Conservation (phyloP, 371 early-diverging fungal genomes). For the Chytridiales sp. region DNA sequence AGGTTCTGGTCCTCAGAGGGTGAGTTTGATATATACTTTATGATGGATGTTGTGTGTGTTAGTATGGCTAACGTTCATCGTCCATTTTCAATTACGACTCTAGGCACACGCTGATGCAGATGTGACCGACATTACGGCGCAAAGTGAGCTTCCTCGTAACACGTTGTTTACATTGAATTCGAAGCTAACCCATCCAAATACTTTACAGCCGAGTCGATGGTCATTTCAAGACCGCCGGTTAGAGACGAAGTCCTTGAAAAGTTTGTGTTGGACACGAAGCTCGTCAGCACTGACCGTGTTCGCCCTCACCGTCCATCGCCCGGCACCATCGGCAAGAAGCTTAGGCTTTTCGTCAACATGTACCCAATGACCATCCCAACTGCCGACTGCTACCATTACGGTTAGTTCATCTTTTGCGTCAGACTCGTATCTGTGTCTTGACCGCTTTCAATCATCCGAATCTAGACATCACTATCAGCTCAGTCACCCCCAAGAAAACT, state of each 20-base stretch:
- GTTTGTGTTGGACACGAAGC: slow-evolving; percentile 6
- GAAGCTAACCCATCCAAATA: too few species aligned
- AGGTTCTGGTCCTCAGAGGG: not conserved
- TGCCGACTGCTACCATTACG: slow-evolving; percentile 29
- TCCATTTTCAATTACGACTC: not conserved
- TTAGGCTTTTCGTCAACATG: slow-evolving; percentile 27
- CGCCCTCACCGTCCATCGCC: slow-evolving; percentile 22
- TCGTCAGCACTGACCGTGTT: slow-evolving; percentile 17
- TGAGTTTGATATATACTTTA: too few species aligned
- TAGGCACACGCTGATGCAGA: not conserved
- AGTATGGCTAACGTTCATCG: too few species aligned
- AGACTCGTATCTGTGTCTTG: not conserved
- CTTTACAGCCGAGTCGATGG: too few species aligned
- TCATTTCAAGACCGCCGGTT: too few species aligned
- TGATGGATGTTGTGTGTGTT: too few species aligned
- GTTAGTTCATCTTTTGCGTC: slow-evolving; percentile 9
- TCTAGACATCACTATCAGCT: too few species aligned
- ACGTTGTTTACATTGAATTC: too few species aligned
- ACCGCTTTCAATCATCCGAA: not conserved
- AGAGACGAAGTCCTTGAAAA: not conserved
- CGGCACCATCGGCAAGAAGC: slow-evolving; percentile 24
- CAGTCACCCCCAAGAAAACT: too few species aligned
- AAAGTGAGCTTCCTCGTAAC: too few species aligned
- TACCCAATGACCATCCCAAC: slow-evolving; percentile 24
- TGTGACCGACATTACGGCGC: too few species aligned